A percentile compares a stretch with the other conserved stretches of the same genome.
These are phyloP conservation scores for Berberis vulgaris DNA, from an alignment of 164 flowering plant species.

Conservation along the genomic window DNA sequence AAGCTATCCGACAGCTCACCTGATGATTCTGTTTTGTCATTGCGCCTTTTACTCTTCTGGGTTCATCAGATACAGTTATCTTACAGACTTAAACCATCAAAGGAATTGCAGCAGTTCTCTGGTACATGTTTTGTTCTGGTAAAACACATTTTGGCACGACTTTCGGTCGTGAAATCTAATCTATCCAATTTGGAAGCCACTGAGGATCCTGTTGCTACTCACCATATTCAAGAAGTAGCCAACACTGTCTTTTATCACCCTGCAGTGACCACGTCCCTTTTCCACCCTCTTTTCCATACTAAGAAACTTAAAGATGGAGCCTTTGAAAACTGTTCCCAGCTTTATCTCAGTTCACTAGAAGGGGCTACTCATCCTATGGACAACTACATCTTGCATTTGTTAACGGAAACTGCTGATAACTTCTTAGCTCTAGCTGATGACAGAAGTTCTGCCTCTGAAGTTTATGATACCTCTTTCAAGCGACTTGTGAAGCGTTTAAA, in stretches of 20 bases:
- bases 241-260: constrained; percentile 61
- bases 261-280: constrained; percentile 31
- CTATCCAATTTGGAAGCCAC: constrained; percentile 4
- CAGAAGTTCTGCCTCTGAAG: constrained; percentile 9
- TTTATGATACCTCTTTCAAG: constrained; percentile 13
- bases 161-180: constrained; percentile 25
- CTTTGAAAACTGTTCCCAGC: constrained; percentile 19
- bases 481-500: constrained; percentile 31
- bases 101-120: constrained; percentile 33
- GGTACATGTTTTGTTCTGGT: constrained; percentile 40
- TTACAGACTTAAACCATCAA: constrained; percentile 28
- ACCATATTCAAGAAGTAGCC: constrained; percentile 30
- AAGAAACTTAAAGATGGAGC: constrained; percentile 13
- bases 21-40: constrained; percentile 31
- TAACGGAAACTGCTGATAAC: constrained; percentile 31
- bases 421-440: constrained; percentile 21
- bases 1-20: constrained; percentile 33
- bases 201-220: constrained; percentile 12
- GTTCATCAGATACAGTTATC: constrained; percentile 38
- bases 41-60: constrained; percentile 72
- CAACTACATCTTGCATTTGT: constrained; percentile 28
- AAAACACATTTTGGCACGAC: constrained; percentile 30
- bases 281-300: constrained; percentile 22
- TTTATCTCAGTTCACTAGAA: constrained; percentile 19
- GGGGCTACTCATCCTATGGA: constrained; percentile 36